phyloP scores from a whole-genome alignment of 495 filamentous ascomycete genomes.

The Pseudotulostoma volvatum region DNA sequence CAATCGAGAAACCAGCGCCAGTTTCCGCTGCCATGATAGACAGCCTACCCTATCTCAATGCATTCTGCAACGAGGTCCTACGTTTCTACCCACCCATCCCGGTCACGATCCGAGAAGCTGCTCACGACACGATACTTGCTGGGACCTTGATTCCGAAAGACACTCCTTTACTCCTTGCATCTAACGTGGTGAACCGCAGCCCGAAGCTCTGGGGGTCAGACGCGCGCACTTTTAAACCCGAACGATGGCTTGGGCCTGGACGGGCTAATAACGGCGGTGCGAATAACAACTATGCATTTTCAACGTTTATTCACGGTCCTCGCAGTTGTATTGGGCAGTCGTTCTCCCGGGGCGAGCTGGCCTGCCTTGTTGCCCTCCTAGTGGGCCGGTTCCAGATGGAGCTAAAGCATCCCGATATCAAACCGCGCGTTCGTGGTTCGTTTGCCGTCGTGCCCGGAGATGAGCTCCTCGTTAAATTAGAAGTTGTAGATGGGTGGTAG shows the following conservation, averaged over 20 bases:
- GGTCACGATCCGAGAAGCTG: slow-evolving; percentile 45
- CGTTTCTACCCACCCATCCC: slow-evolving; percentile 44
- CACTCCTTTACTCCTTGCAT: slow-evolving; percentile 33
- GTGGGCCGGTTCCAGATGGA: slow-evolving; percentile 56
- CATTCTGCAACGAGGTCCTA: slow-evolving; percentile 43
- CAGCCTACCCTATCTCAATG: slow-evolving; percentile 40
- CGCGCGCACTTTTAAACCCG: slow-evolving; percentile 63
- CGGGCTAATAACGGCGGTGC: slow-evolving; percentile 35
- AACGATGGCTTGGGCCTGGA: slow-evolving; percentile 52
- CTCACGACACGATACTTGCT: slow-evolving; percentile 44
- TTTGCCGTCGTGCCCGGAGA: slow-evolving; percentile 47
- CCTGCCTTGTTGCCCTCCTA: slow-evolving; percentile 58
- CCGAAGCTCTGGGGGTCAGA: slow-evolving; percentile 69
- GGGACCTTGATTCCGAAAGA: slow-evolving; percentile 38
- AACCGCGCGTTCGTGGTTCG: slow-evolving; percentile 39
- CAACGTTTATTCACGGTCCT: slow-evolving; percentile 75
- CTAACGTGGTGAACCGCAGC: slow-evolving; percentile 52
- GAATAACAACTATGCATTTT: slow-evolving; percentile 51
- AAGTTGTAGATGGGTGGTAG: slow-evolving; percentile 3
- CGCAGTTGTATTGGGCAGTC: slow-evolving; percentile 63
- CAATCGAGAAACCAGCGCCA: slow-evolving; percentile 18
- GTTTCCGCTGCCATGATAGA: slow-evolving; percentile 39
- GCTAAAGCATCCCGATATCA: slow-evolving; percentile 39
- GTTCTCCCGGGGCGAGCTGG: slow-evolving; percentile 76
- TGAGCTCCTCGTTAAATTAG: slow-evolving; percentile 27